Base-by-base conservation (phyloP, 305 asterid genomes). In the Fraxinus paxiana region DNA sequence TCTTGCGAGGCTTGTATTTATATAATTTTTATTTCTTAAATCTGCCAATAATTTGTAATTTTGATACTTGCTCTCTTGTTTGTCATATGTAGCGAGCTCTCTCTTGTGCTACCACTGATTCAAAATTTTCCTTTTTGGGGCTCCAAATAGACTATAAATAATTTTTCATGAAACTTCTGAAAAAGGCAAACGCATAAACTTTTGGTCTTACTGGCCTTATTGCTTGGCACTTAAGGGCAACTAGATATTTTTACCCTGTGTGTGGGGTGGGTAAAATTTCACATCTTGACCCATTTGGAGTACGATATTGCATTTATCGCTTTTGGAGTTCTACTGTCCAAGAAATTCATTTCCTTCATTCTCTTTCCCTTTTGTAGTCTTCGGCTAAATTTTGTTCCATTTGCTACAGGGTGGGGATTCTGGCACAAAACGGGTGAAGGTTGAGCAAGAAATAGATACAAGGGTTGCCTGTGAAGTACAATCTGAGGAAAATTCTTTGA, bases 341-440 rank as follows among this genome's bases (percentile, higher is more conserved):
- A 20, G 24, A 7, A 59, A 59, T 59, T 18, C 7, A 22, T 22
- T 61, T 4, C 15, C 6, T 20, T 46, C 12, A 17, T 77, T 71
- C 24, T 38, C 5, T 48, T 1, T 1, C 3, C 75, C 6, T 65
- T 8, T 17, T 10, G 20, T 75, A 5, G 37, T 15, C 18, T 65
- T 69, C 63, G 56, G 31, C 59, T 85, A 77, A 81, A 76, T 33
- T 46, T 61, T 74, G 43, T 56, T 17, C 46, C n/a, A 31, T 73
- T 75, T 81, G 78, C 83, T 76, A 4, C 63, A 93, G 98, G 90
- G 85, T 56, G 98, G 98, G 59, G 97, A 95, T 87, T 85, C 91
- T 31, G 65, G 83, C 91, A 84, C 88, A 65, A 93, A 93, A 87
- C 88, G 96, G 88, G 97, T 85, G 83, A 93, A 91, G 84, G 84